A percentile compares a stretch with the other conserved stretches of the same genome.
phyloP scores from a whole-genome alignment of 345 rosid species.

The Linum lewisii region DNA sequence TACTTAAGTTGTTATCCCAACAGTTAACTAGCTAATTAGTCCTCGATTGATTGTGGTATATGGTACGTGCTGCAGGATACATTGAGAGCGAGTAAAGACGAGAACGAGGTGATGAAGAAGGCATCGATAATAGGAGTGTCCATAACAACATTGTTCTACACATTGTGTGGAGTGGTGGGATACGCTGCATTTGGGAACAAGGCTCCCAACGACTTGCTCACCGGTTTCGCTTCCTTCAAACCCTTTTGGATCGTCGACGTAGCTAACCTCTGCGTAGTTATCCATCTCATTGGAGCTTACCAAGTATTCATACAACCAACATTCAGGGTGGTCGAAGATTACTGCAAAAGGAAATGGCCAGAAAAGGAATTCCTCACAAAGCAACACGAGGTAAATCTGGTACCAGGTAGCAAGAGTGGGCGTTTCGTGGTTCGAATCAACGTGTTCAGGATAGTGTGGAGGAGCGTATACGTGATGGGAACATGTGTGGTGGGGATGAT shows the following conservation, averaged over 20 bases:
- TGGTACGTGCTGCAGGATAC: slow-evolving; percentile 23
- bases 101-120: slow-evolving; percentile 20
- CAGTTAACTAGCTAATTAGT: no score
- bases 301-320: background rate
- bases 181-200: slow-evolving; percentile 17
- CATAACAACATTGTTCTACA: background rate
- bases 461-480: background rate
- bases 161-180: background rate
- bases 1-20: no score
- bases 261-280: background rate
- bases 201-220: slow-evolving; percentile 44
- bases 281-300: slow-evolving; percentile 2
- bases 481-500: background rate
- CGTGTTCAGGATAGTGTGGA: background rate
- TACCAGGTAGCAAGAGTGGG: background rate
- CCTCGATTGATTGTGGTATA: no score
- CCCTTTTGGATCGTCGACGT: background rate
- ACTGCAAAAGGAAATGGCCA: background rate
- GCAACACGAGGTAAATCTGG: background rate
- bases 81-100: slow-evolving; percentile 13
- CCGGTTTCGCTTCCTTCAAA: background rate
- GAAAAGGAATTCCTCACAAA: background rate
- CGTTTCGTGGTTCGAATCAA: background rate
- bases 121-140: slow-evolving; percentile 6
- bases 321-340: background rate